Evolutionary conservation across 163 green algal species (phyloP), one percentile per base, ranked within the genome.

Genomic region (Volvox carteri): DNA sequence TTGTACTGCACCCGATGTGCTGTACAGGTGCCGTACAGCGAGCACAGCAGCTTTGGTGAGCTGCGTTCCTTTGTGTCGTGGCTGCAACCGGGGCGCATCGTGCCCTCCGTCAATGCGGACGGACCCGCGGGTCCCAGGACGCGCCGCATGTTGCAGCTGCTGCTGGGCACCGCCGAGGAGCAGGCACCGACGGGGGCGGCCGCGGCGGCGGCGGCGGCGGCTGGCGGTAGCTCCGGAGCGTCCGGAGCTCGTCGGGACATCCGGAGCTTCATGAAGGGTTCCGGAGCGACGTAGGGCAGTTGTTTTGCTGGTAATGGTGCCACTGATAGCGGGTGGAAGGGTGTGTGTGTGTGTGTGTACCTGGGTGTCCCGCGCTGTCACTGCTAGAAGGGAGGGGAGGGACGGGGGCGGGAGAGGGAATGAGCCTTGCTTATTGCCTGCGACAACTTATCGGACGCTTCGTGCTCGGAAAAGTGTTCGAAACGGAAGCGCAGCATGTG

Each of bases 21-120:
- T n/a, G n/a, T n/a, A 58, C 92, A 97, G 91, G 95, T 99, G 54
- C 97, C 97, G 1, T 99, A 99, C 94, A 96, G 88, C 5, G 97
- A 99, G 95, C 97, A 99, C 94, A 97, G 91, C 50, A 97, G 89
- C 92, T 99, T 96, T 72, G 70, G 56, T 2, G 97, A 99, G 95
- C 94, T 99, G 86, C 92, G 94, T 2, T 90, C 95, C 33, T 99
- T 97, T 91, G 95, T 99, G 46, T 60, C 50, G 1, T 96, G 92
- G 92, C 91, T 98, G 50, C 70, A 67, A 39, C 84, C 84, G 2
- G 70, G 84, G 28, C 84, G 72, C 84, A 76, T 89, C 52, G 33
- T 89, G 23, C 84, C 84, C 52, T 89, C 84, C n/a, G 84, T 89
- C 25, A 84, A 84, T 54, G 72, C 28, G 5, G 83, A 88, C 52